Conservation (phyloP, 257 asterid genomes). For the Capsicum rhomboideum region DNA sequence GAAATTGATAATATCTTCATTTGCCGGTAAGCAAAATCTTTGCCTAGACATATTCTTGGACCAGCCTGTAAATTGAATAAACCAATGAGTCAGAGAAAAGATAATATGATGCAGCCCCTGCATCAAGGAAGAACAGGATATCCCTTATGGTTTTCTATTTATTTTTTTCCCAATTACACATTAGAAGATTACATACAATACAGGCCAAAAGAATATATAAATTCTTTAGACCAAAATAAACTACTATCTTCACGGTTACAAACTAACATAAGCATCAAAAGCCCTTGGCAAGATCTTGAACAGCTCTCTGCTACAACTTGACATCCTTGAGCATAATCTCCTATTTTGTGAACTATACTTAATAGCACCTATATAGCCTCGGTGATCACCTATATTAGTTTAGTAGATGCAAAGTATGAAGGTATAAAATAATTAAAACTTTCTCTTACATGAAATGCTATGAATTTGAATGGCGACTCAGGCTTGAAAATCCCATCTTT, state of each 20-base stretch:
- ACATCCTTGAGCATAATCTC: not conserved
- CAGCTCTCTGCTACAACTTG: not conserved
- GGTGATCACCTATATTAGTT: not conserved
- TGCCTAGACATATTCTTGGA: conserved; percentile 1
- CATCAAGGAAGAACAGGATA: not conserved
- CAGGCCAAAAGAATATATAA: not conserved
- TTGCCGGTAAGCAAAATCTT: conserved; percentile 22
- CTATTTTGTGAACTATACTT: not conserved
- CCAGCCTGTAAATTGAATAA: conserved; percentile 32
- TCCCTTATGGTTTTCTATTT: not conserved
- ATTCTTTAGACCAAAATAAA: not conserved
- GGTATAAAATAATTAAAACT: conserved; percentile 2
- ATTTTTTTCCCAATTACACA: not conserved
- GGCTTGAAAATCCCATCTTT: conserved; percentile 46
- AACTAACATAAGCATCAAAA: not conserved
- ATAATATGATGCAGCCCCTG: not conserved
- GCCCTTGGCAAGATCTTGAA: not conserved
- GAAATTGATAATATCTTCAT: conserved; percentile 48
- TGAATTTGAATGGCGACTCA: conserved; percentile 57
- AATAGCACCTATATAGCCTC: not conserved
- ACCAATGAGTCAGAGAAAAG: not conserved
- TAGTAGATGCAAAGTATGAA: not conserved
- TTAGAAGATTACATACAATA: not conserved
- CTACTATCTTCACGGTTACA: not conserved
- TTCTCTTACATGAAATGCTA: conserved; percentile 44